Conservation (phyloP, 352 stramenopile species). For the Thalassiosira exigua region DNA sequence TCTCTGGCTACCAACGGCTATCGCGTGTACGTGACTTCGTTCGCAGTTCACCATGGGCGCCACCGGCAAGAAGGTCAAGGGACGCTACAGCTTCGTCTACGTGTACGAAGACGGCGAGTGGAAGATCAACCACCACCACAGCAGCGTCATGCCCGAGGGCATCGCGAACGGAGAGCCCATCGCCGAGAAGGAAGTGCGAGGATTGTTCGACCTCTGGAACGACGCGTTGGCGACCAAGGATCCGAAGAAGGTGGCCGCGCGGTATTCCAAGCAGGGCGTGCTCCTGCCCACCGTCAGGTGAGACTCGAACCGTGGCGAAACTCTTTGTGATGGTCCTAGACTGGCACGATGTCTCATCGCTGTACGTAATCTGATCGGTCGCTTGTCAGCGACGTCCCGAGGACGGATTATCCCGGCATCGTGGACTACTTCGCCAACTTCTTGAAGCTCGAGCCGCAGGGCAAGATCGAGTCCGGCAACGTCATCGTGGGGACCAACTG, state of each 20-base stretch:
- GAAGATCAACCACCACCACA: conserved; percentile 69
- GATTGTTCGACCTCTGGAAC: conserved; percentile 39
- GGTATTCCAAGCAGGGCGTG: conserved; percentile 26
- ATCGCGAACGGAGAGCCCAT: conserved; percentile 27
- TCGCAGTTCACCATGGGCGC: no score
- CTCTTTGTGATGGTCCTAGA: no score
- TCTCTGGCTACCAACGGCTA: no score
- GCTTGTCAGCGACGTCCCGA: no score
- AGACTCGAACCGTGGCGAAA: no score
- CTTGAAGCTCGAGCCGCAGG: conserved; percentile 34
- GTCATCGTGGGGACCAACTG: no score
- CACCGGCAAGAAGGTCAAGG: no score
- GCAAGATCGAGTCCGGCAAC: no score
- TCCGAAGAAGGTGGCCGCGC: background rate
- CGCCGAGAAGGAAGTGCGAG: conserved; percentile 28
- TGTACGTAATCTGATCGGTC: no score
- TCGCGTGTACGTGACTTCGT: no score
- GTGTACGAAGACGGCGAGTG: conserved; percentile 58
- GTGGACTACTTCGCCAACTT: conserved; percentile 51
- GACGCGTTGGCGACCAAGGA: conserved; percentile 29
- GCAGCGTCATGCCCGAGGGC: conserved; percentile 58
- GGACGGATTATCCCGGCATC: no score
- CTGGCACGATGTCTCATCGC: no score
- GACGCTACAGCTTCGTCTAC: conserved; percentile 39
- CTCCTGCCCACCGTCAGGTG: conserved; percentile 35